A percentile compares a stretch with the other conserved stretches of the same genome.
Evolutionary conservation across 164 flowering plant species (phyloP).

Genomic region (Stephania japonica): DNA sequence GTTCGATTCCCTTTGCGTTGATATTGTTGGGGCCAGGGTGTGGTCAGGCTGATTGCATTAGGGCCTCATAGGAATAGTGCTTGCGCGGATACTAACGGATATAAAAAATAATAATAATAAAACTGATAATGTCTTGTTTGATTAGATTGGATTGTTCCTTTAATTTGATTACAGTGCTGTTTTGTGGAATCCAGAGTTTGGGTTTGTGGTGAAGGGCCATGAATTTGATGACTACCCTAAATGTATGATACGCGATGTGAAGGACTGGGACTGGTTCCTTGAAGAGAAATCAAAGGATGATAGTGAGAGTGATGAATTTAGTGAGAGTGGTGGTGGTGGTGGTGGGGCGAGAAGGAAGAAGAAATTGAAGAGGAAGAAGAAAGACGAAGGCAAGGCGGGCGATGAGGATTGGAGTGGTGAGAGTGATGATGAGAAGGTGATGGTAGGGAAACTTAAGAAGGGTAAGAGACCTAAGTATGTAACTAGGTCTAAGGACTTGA

Average conservation of each 20-base stretch:
- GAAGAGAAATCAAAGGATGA: slow-evolving; percentile 36
- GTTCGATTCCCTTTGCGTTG: no score
- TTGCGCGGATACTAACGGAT: no score
- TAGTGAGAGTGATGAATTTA: slow-evolving; percentile 40
- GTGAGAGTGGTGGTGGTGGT: slow-evolving; percentile 10
- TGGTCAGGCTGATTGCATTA: no score
- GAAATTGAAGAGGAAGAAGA: slow-evolving; percentile 27
- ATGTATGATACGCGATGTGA: slow-evolving; percentile 42
- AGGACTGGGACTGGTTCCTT: slow-evolving; percentile 77
- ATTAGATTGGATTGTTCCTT: no score
- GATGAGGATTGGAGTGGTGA: slow-evolving; percentile 75
- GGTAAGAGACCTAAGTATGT: slow-evolving; percentile 33
- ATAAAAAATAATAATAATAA: no score
- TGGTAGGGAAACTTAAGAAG: slow-evolving; percentile 30
- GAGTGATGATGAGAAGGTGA: slow-evolving; percentile 52
- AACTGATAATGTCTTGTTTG: no score
- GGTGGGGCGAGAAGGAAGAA: slow-evolving; percentile 9
- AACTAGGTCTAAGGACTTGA: slow-evolving; percentile 49
- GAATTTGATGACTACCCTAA: slow-evolving; percentile 64
- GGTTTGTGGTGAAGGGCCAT: slow-evolving; percentile 70
- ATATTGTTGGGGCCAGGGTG: no score
- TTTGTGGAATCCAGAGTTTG: slow-evolving; percentile 64
- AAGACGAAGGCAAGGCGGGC: slow-evolving; percentile 35
- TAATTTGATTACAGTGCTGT: background rate
- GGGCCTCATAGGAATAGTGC: no score